A percentile compares a stretch with the other conserved stretches of the same genome.
These are phyloP conservation scores for Leavenworthia alabamica DNA, from an alignment of 345 rosid species.

Conservation along the genomic window DNA sequence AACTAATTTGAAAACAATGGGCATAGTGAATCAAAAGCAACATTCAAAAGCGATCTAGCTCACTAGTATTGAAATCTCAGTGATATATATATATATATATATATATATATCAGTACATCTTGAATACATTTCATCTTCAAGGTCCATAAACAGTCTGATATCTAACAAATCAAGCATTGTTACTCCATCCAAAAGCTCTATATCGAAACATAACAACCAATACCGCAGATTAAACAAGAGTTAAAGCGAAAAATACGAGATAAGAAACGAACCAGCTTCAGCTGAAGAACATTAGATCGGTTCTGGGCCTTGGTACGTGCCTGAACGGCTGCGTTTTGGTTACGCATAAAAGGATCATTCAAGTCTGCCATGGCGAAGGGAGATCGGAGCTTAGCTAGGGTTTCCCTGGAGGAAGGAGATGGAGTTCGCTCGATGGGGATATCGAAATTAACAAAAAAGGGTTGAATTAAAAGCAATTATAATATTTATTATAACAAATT, in stretches of 20 bases:
- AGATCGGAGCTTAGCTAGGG: conserved; percentile 30
- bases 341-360: conserved; percentile 82
- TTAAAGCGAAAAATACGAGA: neutral
- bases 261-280: conserved; percentile 59
- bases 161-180: neutral
- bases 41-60: conserved; percentile 2
- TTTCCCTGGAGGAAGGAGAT: conserved; percentile 13
- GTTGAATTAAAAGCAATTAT: too few species aligned
- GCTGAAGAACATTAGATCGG: conserved; percentile 93
- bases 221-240: neutral
- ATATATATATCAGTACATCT: neutral
- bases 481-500: too few species aligned
- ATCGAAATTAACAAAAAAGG: neutral
- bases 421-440: neutral
- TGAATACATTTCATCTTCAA: neutral
- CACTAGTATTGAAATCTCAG: neutral
- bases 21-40: neutral
- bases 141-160: neutral
- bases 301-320: conserved; percentile 84
- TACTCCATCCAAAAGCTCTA: neutral
- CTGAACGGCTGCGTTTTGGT: conserved; percentile 75
- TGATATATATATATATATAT: too few species aligned
- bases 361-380: conserved; percentile 52
- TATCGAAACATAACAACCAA: neutral
- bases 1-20: neutral